A percentile compares a stretch with the other conserved stretches of the same genome.
Evolutionary conservation across 345 rosid genomes (phyloP).

Genomic region (Eucalyptus victrix): DNA sequence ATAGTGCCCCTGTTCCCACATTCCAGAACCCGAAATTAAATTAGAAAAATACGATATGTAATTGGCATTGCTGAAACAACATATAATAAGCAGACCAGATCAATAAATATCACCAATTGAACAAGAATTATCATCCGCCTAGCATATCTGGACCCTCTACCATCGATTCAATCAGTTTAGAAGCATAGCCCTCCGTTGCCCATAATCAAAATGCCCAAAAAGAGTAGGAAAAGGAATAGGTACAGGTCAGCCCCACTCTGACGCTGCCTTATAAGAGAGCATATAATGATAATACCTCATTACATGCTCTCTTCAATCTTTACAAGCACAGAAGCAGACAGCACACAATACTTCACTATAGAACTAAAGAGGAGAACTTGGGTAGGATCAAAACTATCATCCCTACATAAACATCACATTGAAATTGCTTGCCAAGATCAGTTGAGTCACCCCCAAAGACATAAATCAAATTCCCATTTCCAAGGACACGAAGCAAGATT

Average conservation of each 20-base stretch:
- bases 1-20: constrained; percentile 61
- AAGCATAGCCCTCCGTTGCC: neutral
- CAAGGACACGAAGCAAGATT: neutral
- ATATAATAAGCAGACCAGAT: neutral
- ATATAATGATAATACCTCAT: neutral
- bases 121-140: neutral
- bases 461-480: neutral
- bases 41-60: neutral
- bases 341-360: neutral
- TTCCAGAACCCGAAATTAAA: neutral
- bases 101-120: neutral
- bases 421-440: neutral
- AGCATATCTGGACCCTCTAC: neutral
- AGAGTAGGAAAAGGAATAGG: neutral
- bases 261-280: neutral
- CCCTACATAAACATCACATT: neutral
- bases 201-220: neutral
- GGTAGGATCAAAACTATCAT: neutral
- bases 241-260: neutral
- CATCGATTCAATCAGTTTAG: neutral
- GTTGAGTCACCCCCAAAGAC: neutral
- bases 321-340: neutral
- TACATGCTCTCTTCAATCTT: neutral
- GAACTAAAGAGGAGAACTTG: neutral
- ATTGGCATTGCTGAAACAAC: neutral